phyloP scores from a whole-genome alignment of 306 rosid genomes.

The Dryas drummondii region DNA sequence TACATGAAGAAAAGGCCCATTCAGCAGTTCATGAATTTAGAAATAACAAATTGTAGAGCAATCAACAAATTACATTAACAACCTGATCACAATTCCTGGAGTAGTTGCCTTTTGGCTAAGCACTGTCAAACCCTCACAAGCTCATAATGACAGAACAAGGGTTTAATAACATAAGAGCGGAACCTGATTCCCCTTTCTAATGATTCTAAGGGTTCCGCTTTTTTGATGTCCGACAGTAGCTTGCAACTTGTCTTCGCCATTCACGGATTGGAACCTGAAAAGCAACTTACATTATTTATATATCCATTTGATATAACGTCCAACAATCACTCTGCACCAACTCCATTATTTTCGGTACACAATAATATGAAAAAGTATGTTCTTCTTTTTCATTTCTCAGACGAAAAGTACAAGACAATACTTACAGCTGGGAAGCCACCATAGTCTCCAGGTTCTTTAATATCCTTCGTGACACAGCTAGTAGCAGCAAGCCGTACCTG shows the following conservation, averaged over 20 bases:
- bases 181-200: slow-evolving; percentile 5
- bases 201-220: slow-evolving; percentile 29
- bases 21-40: not conserved
- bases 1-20: not conserved
- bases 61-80: not conserved
- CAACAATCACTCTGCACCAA: slow-evolving; percentile 10
- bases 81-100: not conserved
- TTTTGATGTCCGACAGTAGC: slow-evolving; percentile 29
- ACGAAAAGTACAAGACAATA: slow-evolving; percentile 9
- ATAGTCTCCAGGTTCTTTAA: slow-evolving; percentile 79
- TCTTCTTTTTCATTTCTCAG: not conserved
- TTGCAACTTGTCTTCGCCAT: slow-evolving; percentile 81
- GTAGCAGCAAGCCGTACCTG: slow-evolving; percentile 86
- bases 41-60: not conserved
- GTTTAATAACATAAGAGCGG: not conserved
- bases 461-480: slow-evolving; percentile 81
- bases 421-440: slow-evolving; percentile 86
- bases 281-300: slow-evolving; percentile 12
- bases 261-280: slow-evolving; percentile 60
- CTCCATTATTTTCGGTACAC: not conserved
- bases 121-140: slow-evolving; percentile 1
- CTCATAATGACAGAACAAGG: not conserved
- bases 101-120: not conserved
- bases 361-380: not conserved
- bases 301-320: slow-evolving; percentile 6